Percentiles rank a stretch among this genome's conserved stretches.
phyloP scores from a whole-genome alignment of 139 green algal genomes.

The Closterium sp. region DNA sequence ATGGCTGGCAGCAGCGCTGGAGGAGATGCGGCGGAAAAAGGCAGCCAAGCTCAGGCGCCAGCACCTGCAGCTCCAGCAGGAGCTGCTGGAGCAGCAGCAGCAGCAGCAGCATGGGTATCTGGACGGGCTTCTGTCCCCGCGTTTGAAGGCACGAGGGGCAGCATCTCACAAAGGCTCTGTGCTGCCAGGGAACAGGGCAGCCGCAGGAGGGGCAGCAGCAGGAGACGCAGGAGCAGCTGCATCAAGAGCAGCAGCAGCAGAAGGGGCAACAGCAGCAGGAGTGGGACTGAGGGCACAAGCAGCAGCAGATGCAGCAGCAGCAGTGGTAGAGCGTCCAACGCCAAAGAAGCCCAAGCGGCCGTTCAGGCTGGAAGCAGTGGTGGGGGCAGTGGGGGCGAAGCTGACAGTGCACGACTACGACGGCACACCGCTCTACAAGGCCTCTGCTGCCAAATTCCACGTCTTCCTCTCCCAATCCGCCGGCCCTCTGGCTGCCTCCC shows the following conservation, averaged over 20 bases:
- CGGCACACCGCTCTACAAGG: neutral
- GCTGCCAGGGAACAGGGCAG: neutral
- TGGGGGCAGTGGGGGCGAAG: neutral
- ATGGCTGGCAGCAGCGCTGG: neutral
- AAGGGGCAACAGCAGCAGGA: neutral
- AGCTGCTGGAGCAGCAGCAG: neutral
- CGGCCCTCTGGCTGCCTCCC: no score
- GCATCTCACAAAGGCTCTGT: neutral
- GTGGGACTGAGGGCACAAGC: neutral
- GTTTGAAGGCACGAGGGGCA: neutral
- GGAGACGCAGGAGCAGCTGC: neutral
- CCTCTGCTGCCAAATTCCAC: neutral
- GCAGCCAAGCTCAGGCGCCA: neutral
- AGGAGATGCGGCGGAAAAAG: neutral
- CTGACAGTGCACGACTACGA: neutral
- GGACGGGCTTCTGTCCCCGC: neutral
- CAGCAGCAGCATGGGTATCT: neutral
- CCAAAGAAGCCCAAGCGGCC: neutral
- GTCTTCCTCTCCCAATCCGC: neutral
- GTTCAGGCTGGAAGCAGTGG: neutral
- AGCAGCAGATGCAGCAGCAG: neutral
- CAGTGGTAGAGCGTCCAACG: neutral
- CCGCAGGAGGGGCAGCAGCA: neutral
- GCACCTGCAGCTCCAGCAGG: neutral
- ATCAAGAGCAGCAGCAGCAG: neutral